Evolutionary conservation across 768 basidiomycete genomes (phyloP).

Genomic region (Russula abietina): DNA sequence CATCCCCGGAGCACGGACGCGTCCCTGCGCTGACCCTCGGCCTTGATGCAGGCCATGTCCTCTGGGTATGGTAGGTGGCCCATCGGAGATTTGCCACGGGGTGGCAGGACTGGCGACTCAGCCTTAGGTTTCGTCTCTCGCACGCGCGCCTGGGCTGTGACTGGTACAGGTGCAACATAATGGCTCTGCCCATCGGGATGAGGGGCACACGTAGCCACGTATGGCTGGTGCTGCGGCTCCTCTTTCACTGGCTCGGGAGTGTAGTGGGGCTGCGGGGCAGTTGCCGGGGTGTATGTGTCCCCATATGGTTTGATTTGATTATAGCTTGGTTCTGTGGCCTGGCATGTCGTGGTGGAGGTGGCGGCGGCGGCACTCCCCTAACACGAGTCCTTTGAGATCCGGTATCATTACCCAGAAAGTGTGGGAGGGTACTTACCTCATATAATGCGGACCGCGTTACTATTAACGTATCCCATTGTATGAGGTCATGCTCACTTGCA

Average conservation of each 20-base stretch:
- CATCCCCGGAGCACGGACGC: background rate
- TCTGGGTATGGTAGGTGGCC: conserved; percentile 22
- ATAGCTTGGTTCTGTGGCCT: background rate
- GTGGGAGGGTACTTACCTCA: conserved; percentile 21
- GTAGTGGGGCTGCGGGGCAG: background rate
- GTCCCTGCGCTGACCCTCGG: background rate
- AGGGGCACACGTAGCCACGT: background rate
- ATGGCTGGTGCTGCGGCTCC: background rate
- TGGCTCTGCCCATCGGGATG: background rate
- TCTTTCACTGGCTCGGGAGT: background rate
- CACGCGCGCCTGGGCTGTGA: background rate
- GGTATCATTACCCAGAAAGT: conserved; percentile 6
- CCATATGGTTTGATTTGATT: background rate
- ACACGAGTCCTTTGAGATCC: background rate
- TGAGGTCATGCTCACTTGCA: conserved; percentile 24
- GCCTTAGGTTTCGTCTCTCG: background rate
- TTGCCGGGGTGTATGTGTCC: background rate
- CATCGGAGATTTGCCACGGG: conserved; percentile 20
- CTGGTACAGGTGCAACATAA: background rate
- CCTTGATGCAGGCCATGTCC: conserved; percentile 1
- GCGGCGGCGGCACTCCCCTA: background rate
- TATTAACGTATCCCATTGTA: background rate
- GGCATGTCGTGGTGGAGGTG: background rate
- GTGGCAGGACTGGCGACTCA: background rate
- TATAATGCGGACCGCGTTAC: background rate